A percentile compares a stretch with the other conserved stretches of the same genome.
phyloP scores from a whole-genome alignment of 306 rosid genomes.

The Cucumis melo region DNA sequence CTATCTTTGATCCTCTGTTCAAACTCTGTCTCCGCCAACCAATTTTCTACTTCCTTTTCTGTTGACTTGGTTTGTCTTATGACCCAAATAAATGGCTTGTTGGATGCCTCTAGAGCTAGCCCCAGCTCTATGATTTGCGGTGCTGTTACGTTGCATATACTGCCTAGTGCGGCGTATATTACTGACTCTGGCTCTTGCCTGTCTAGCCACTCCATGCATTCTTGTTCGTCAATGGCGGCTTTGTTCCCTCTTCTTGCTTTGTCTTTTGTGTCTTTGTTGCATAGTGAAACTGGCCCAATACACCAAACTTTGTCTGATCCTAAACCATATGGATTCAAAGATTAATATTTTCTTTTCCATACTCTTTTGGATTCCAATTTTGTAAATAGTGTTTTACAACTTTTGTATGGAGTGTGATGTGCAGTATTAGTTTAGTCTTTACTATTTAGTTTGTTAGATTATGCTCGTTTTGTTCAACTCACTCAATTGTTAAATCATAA shows the following conservation, averaged over 20 bases:
- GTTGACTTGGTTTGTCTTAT: not conserved
- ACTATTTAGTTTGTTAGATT: too few relatives aligned
- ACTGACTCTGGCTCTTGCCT: conserved; percentile 17
- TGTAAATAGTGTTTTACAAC: too few relatives aligned
- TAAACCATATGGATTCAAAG: too few relatives aligned
- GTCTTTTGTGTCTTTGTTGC: conserved; percentile 28
- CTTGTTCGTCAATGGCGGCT: conserved; percentile 15
- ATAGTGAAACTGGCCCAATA: conserved; percentile 19
- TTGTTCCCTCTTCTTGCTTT: conserved; percentile 43
- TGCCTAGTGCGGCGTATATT: conserved; percentile 42
- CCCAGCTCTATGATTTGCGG: conserved; percentile 19
- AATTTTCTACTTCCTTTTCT: conserved; percentile 18
- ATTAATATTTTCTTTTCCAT: too few relatives aligned
- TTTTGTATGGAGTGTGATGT: too few relatives aligned
- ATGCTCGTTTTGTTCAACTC: too few relatives aligned
- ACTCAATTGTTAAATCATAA: too few relatives aligned
- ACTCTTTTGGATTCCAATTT: too few relatives aligned
- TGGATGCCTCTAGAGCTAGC: conserved; percentile 18
- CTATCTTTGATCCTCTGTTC: conserved; percentile 10
- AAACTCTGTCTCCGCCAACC: not conserved
- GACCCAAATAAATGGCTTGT: conserved; percentile 25
- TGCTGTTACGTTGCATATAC: conserved; percentile 4
- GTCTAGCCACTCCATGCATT: conserved; percentile 37
- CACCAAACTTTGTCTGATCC: conserved; percentile 39
- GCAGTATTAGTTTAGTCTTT: too few relatives aligned